These are phyloP conservation scores for Russula griseocarnosa DNA, from an alignment of 768 basidiomycete species.

Conservation along the genomic window DNA sequence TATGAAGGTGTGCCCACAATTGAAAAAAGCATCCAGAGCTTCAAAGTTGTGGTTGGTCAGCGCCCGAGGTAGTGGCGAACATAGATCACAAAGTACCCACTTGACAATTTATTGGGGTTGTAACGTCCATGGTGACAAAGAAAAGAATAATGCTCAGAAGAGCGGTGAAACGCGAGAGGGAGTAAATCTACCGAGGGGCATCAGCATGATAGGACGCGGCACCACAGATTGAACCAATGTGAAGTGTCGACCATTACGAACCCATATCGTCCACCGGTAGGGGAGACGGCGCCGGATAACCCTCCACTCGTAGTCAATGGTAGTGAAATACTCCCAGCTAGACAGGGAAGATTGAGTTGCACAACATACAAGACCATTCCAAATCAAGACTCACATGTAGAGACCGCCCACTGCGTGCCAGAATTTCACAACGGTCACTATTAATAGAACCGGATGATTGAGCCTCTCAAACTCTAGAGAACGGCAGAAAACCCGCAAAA, in stretches of 20 bases:
- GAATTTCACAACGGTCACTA: not conserved
- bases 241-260: not conserved
- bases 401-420: not conserved
- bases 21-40: not conserved
- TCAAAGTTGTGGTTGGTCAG: not conserved
- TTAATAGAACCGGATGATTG: not conserved
- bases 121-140: not conserved
- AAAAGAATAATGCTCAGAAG: not conserved
- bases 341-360: not conserved
- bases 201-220: not conserved
- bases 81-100: not conserved
- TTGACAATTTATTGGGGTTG: not conserved
- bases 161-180: not conserved
- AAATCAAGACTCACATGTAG: not conserved
- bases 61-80: not conserved
- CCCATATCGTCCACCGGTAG: conserved; percentile 5
- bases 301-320: not conserved
- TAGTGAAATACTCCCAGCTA: not conserved
- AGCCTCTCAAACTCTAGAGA: not conserved
- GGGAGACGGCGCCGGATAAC: not conserved
- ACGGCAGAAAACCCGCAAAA: not conserved
- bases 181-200: not conserved
- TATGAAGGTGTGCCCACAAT: not conserved
- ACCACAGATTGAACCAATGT: not conserved
- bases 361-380: not conserved